Base-by-base conservation (phyloP, 2,329 filamentous ascomycete genomes). In the Ophiocordyceps camponoti-leonardi region DNA sequence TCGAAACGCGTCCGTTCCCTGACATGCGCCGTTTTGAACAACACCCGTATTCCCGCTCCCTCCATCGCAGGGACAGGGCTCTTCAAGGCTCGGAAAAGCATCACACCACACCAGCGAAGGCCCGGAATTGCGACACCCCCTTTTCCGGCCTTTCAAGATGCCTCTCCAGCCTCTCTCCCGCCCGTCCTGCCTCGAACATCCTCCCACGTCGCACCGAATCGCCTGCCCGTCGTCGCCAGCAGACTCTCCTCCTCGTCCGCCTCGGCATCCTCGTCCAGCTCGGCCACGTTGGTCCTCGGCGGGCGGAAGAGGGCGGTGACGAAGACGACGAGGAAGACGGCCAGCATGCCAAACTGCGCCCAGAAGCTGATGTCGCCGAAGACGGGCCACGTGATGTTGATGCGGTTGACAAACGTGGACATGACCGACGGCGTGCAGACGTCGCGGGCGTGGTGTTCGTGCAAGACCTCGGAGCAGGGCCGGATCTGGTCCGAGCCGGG, bases 351-450 rank as follows among this genome's bases (percentile, higher is more conserved):
- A 58, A 95, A 96, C 56, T 98, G 92, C 0, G 87, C 85, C 87
- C 88, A 98, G 62, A 96, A 98, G 53, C 86, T 76, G n/a, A 96
- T 67, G 12, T 82, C 79, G 12, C 92, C 92, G 57, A 98, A 94
- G 59, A 95, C 86, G 6, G 92, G 88, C 73, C 92, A 98, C 59
- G 93, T 94, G 57, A 94, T 75, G 20, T 85, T 88, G 49, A 95
- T 77, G 41, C 88, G 80, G 63, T 96, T 95, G 51, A 98, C 71
- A 63, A 98, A 94, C 0, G 86, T 94, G 48, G 85, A 92, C 60
- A 88, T 83, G 35, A 95, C 80, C 20, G 82, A 90, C 0, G 92
- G 87, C 1, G 88, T 96, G 70, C 92, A 98, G 20, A 94, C 81
- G 48, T 80, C 73, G 52, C 76, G 76, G 3, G 86, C 83, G n/a